Evolutionary conservation across 75 land plant genomes (phyloP).

Genomic region (Cupressus sempervirens): DNA sequence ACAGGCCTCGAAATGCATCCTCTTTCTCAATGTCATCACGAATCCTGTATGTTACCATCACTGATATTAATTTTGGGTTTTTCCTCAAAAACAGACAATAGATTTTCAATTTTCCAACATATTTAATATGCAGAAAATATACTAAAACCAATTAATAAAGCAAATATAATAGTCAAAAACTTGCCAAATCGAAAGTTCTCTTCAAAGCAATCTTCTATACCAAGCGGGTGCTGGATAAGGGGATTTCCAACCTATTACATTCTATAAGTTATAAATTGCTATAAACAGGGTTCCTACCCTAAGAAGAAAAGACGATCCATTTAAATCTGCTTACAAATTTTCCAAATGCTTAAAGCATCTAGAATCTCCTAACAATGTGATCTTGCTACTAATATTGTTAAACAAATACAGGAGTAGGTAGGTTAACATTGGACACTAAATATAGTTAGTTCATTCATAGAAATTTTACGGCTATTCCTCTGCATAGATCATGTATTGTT

Average conservation of each 20-base stretch:
- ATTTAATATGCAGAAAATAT: background rate
- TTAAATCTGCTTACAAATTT: background rate
- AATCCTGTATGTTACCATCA: slow-evolving; percentile 53
- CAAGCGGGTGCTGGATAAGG: background rate
- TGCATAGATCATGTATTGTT: background rate
- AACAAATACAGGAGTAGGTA: background rate
- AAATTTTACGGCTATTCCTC: background rate
- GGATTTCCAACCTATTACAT: background rate
- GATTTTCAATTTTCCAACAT: background rate
- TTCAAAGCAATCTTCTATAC: background rate
- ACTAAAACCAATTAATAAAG: background rate
- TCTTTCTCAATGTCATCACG: slow-evolving; percentile 96
- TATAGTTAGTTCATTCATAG: background rate
- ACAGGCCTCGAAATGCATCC: slow-evolving; percentile 94
- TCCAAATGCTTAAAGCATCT: background rate
- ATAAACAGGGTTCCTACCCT: background rate
- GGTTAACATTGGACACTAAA: background rate
- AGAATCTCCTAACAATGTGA: background rate
- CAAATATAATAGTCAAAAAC: background rate
- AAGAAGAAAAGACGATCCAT: background rate
- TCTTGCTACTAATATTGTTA: background rate
- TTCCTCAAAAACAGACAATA: background rate
- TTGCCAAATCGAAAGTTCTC: background rate
- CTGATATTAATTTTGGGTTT: background rate
- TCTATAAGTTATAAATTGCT: background rate